Conservation (phyloP, 2,329 filamentous ascomycete genomes). For the Arthrinium phaeospermum region DNA sequence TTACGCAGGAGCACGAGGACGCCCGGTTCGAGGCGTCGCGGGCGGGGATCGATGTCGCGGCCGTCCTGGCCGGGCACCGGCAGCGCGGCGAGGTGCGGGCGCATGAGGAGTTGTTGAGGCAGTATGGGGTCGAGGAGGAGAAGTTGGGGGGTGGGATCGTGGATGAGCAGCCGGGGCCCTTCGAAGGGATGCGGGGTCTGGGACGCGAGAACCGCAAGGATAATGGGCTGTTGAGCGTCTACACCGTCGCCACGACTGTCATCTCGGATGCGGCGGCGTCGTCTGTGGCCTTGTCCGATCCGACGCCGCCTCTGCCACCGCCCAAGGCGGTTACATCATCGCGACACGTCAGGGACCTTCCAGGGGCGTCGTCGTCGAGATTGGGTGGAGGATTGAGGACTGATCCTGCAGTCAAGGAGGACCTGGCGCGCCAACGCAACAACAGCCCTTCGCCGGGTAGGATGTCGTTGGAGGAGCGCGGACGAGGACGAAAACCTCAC, state of each 20-base stretch:
- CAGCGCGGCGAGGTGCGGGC: conserved; percentile 27
- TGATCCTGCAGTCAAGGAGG: neutral
- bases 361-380: neutral
- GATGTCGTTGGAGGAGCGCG: neutral
- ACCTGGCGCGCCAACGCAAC: neutral
- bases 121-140: conserved; percentile 27
- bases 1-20: conserved; percentile 24
- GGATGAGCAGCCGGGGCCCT: neutral
- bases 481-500: neutral
- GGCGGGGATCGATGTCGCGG: conserved; percentile 35
- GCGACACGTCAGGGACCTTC: neutral
- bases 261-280: neutral
- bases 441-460: neutral
- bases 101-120: conserved; percentile 33
- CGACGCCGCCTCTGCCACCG: neutral
- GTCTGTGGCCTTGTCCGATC: neutral
- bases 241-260: neutral
- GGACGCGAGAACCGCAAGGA: neutral
- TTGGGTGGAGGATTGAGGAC: too few species aligned
- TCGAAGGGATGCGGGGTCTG: neutral
- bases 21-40: conserved; percentile 29
- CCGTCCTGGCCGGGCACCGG: conserved; percentile 26
- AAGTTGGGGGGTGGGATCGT: conserved; percentile 14
- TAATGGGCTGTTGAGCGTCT: neutral
- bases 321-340: neutral